These are phyloP conservation scores for Sporobolomyces phaffii DNA, from an alignment of 768 basidiomycete genomes.

Conservation along the genomic window DNA sequence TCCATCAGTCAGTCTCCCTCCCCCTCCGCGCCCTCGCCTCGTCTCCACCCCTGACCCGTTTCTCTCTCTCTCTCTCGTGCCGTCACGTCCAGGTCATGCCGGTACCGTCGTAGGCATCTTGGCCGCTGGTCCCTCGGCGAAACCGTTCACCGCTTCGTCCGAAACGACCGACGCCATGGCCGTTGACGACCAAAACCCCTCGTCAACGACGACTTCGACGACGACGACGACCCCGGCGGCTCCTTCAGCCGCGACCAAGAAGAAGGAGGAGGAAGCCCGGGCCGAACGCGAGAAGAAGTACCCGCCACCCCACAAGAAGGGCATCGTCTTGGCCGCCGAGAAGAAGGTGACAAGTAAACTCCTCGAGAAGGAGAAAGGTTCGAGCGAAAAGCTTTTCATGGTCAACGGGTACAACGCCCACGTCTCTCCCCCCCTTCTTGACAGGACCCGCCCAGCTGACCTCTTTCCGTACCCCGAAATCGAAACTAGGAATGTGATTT, in stretches of 20 bases:
- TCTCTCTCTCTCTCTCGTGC: slow-evolving; percentile 9
- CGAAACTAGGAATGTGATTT: slow-evolving; percentile 73
- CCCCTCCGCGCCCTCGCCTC: slow-evolving; percentile 32
- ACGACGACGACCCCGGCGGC: background rate
- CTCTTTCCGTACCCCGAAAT: background rate
- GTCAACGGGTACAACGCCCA: slow-evolving; percentile 59
- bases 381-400: slow-evolving; percentile 95
- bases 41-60: slow-evolving; percentile 36
- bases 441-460: no score
- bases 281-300: slow-evolving; percentile 37
- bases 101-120: slow-evolving; percentile 77
- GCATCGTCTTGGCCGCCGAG: slow-evolving; percentile 86
- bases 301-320: slow-evolving; percentile 55
- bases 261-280: slow-evolving; percentile 38
- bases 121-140: slow-evolving; percentile 49
- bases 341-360: slow-evolving; percentile 98
- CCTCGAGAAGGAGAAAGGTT: slow-evolving; percentile 88
- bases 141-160: slow-evolving; percentile 32
- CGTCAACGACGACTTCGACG: slow-evolving; percentile 12
- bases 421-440: background rate
- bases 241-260: slow-evolving; percentile 28
- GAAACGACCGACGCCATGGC: slow-evolving; percentile 33
- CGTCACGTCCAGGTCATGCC: slow-evolving; percentile 40
- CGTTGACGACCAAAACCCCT: slow-evolving; percentile 22
- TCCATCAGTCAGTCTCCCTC: slow-evolving; percentile 91